Evolutionary conservation across 1,284 basidiomycete genomes (phyloP).

Genomic region (Heterobasidion irregulare): DNA sequence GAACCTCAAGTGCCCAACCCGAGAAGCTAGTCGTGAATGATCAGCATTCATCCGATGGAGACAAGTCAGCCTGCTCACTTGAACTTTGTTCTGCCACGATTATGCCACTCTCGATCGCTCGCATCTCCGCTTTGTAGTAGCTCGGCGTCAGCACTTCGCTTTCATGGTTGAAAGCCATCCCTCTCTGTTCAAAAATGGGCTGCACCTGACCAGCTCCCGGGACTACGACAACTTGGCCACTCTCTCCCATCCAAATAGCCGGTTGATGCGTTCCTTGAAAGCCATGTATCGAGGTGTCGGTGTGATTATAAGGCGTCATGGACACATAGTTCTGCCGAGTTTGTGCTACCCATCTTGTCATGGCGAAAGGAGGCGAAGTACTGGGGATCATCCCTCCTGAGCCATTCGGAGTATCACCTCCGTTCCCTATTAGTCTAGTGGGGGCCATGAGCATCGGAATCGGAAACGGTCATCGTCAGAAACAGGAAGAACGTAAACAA

Average conservation of each 20-base stretch:
- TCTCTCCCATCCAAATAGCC: conserved; percentile 89
- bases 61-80: conserved; percentile 34
- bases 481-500: too few species aligned
- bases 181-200: conserved; percentile 50
- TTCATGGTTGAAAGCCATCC: conserved; percentile 47
- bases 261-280: conserved; percentile 79
- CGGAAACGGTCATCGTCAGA: too few species aligned
- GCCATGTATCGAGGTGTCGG: conserved; percentile 55
- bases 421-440: conserved; percentile 56
- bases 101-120: conserved; percentile 37
- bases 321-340: conserved; percentile 70
- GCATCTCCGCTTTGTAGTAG: conserved; percentile 61
- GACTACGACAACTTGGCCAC: conserved; percentile 54
- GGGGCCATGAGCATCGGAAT: too few species aligned
- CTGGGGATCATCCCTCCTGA: conserved; percentile 67
- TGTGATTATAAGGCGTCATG: conserved; percentile 71
- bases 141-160: conserved; percentile 56
- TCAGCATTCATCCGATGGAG: conserved; percentile 2
- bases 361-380: conserved; percentile 72
- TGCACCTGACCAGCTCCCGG: conserved; percentile 51
- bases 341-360: conserved; percentile 76
- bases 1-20: conserved; percentile 73
- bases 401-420: conserved; percentile 59
- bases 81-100: conserved; percentile 63
- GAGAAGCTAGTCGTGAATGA: conserved; percentile 42